Percentiles rank a stretch among this genome's conserved stretches.
phyloP scores from a whole-genome alignment of 192 early-diverging fungal species.

The Gigaspora rosea region DNA sequence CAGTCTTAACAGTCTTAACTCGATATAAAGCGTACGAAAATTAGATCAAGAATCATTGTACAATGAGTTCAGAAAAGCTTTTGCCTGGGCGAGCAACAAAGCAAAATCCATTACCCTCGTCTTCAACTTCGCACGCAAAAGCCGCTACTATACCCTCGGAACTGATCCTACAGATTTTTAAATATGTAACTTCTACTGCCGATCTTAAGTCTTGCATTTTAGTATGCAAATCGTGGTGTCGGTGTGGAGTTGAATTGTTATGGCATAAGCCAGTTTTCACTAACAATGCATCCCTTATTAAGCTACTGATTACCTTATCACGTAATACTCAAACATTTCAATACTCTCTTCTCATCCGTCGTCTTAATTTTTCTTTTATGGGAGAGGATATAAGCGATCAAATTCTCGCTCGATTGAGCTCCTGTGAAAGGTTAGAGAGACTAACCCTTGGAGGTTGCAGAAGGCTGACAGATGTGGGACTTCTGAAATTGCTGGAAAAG shows the following conservation, averaged over 20 bases:
- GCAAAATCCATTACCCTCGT: not conserved
- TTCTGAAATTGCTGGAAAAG: conserved; percentile 45
- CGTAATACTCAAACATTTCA: conserved; percentile 40
- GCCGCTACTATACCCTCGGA: conserved; percentile 50
- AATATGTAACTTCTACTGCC: conserved; percentile 40
- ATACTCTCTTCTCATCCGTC: conserved; percentile 54
- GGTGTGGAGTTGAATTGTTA: conserved; percentile 53
- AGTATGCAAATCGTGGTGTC: conserved; percentile 56
- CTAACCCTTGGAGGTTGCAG: conserved; percentile 52
- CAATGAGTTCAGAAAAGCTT: conserved; percentile 9
- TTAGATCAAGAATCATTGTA: conserved; percentile 1
- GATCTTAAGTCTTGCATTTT: conserved; percentile 52
- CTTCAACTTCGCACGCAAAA: conserved; percentile 6
- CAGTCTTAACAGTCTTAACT: not conserved
- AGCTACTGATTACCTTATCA: conserved; percentile 40
- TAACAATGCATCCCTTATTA: conserved; percentile 17
- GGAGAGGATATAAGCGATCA: conserved; percentile 45
- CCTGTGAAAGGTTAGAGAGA: conserved; percentile 53
- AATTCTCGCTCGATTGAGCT: conserved; percentile 36
- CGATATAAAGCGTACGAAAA: not conserved
- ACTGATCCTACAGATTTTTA: conserved; percentile 53
- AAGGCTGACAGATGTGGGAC: conserved; percentile 46
- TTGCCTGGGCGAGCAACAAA: not conserved
- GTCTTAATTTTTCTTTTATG: conserved; percentile 59
- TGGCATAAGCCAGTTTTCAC: conserved; percentile 54